Percentiles rank a stretch among this genome's conserved stretches.
These are phyloP conservation scores for Cardiospermum halicacabum DNA, from an alignment of 345 rosid species.

Conservation along the genomic window DNA sequence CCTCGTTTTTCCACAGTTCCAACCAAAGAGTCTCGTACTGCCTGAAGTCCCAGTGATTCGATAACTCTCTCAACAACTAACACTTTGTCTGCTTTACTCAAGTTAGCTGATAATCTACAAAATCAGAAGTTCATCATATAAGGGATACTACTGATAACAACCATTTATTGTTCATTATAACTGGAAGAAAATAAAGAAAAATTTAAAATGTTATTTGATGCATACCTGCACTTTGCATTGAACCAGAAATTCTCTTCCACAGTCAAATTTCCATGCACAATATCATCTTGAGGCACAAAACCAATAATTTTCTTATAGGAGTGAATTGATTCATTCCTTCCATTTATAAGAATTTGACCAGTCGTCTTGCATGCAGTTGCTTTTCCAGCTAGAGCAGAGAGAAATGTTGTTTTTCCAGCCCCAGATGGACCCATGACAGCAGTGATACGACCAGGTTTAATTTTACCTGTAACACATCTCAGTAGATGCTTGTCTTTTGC, in stretches of 20 bases:
- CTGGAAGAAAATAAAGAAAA: not conserved
- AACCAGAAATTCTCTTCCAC: constrained; percentile 97
- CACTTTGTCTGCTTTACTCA: constrained; percentile 70
- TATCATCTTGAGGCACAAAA: constrained; percentile 93
- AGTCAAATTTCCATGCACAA: constrained; percentile 94
- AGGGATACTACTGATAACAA: not conserved
- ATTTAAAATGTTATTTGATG: not conserved
- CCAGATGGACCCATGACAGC: constrained; percentile 99
- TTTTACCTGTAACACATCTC: constrained; percentile 75
- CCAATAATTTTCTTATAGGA: constrained; percentile 83
- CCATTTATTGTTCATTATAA: not conserved
- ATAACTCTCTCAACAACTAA: constrained; percentile 89
- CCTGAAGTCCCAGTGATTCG: constrained; percentile 79
- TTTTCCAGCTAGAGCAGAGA: constrained; percentile 85
- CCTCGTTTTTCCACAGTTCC: constrained; percentile 96
- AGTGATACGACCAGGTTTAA: constrained; percentile 76
- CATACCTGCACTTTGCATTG: constrained; percentile 80
- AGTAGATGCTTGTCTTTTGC: constrained; percentile 60
- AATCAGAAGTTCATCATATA: constrained; percentile 7
- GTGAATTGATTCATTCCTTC: constrained; percentile 61
- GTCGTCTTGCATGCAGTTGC: constrained; percentile 64
- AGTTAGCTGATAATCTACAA: constrained; percentile 58
- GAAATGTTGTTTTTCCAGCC: constrained; percentile 94
- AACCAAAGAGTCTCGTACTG: constrained; percentile 75
- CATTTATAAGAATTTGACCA: constrained; percentile 75